Conservation (phyloP, 1,284 basidiomycete genomes). For the Cutaneotrichosporon dermatis region DNA sequence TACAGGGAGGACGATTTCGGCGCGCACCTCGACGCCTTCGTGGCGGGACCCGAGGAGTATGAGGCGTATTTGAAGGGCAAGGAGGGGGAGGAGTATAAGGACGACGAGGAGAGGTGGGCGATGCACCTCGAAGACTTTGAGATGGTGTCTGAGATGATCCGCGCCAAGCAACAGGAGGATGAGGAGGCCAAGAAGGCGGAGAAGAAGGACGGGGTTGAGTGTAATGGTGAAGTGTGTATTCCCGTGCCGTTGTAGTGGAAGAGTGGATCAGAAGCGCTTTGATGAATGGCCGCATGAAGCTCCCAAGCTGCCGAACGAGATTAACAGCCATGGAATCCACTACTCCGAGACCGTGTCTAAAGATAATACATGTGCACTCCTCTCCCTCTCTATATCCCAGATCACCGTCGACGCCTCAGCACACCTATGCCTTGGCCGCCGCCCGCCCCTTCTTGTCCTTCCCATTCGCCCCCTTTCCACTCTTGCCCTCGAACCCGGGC, state of each 20-base stretch:
- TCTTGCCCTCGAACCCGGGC: not conserved
- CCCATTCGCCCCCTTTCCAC: not conserved
- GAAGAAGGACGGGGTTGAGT: not conserved
- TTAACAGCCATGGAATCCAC: too few species aligned
- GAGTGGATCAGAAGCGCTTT: too few species aligned
- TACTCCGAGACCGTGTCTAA: not conserved
- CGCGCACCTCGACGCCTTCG: not conserved
- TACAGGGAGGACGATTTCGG: not conserved
- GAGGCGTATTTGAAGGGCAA: not conserved
- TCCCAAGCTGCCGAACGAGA: too few species aligned
- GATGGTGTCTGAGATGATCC: not conserved
- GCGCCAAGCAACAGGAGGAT: too few species aligned
- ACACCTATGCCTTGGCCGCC: not conserved
- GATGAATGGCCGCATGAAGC: too few species aligned
- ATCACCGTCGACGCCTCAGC: too few species aligned
- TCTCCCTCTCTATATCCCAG: not conserved
- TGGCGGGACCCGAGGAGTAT: not conserved
- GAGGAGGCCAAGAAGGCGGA: not conserved
- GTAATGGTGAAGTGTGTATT: too few species aligned
- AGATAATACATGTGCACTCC: not conserved
- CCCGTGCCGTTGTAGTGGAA: too few species aligned
- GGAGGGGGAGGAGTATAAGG: not conserved
- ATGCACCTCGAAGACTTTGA: not conserved
- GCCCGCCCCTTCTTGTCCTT: constrained; percentile 3
- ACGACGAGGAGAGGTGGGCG: not conserved